Percentiles rank a stretch among this genome's conserved stretches.
Evolutionary conservation across 1,284 basidiomycete genomes (phyloP).

Genomic region (Chalciporus sp.): DNA sequence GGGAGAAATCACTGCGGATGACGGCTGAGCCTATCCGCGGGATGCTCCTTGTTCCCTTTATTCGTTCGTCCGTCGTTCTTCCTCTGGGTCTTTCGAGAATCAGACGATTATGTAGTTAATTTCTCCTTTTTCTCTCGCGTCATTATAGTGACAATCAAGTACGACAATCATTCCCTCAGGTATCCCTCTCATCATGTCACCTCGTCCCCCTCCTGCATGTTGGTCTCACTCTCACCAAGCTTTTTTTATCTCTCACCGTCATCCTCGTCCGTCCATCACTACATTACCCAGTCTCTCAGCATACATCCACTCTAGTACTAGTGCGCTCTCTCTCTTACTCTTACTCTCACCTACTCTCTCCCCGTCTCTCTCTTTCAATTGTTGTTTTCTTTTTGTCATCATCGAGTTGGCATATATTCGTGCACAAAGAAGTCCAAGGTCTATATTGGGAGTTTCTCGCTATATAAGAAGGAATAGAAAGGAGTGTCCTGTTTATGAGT

Average conservation of each 20-base stretch:
- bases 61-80: not conserved
- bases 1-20: conserved; percentile 21
- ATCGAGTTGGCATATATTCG: conserved; percentile 18
- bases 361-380: not conserved
- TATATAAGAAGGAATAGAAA: conserved; percentile 11
- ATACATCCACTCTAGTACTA: conserved; percentile 31
- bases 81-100: conserved; percentile 2
- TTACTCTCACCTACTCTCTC: conserved; percentile 2
- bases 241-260: conserved; percentile 12
- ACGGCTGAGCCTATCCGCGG: conserved; percentile 34
- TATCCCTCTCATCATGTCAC: conserved; percentile 8
- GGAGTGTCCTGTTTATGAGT: conserved; percentile 1
- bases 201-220: conserved; percentile 16
- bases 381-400: conserved; percentile 8
- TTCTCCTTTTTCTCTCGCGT: not conserved
- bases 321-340: conserved; percentile 7
- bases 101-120: not conserved
- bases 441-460: conserved; percentile 17
- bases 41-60: conserved; percentile 11
- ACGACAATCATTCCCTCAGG: conserved; percentile 5
- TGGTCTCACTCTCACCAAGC: conserved; percentile 4
- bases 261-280: conserved; percentile 12
- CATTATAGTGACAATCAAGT: conserved; percentile 20
- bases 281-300: conserved; percentile 30
- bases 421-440: conserved; percentile 9